Evolutionary conservation across 1,284 basidiomycete genomes (phyloP), one percentile per base, ranked within the genome.

Genomic region (Coriolopsis trogii): DNA sequence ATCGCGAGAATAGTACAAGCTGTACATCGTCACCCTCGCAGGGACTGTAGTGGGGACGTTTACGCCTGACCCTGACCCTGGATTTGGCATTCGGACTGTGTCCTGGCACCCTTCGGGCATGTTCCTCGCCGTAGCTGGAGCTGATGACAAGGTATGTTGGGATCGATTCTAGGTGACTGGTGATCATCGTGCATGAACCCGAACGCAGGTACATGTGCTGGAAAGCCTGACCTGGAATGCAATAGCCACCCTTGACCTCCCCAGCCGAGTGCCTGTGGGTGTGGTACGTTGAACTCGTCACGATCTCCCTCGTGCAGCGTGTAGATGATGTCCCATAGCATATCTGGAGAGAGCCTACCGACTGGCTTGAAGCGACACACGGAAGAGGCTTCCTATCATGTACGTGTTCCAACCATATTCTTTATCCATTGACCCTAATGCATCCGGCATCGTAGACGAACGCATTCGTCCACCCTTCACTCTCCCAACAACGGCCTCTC

Each of bases 361-460:
- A 83, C 55, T 95, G 93, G 93, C 70, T 91, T 28, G 86, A 87
- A 66, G 77, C 85, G 1, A 92, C 90, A 0, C 80, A 85, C 62
- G 88, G 87, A 13, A 81, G 86, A 51, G 90, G 90, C 4, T 93
- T 93, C 67, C 73, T 94, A 28, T 89, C 91, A 23, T 94, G 92
- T 91, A 63, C 36, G 79, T 65, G 30, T 29, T 41, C 21, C 34
- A 20, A 18, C 4, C 20, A n/a, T n/a, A n/a, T 28, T 18, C 8
- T 13, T n/a, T 9, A 28, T 34, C 6, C 0, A 15, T 12, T 20
- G 12, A n/a, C 13, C 24, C 41, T 39, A 28, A 37, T 9, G 15
- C 24, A 24, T 49, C 21, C 36, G 34, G 16, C 7, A 39, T 26
- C 41, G 12, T 58, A 91, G 88, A 89, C 63, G 87, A 90, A 57